Conservation (phyloP, 768 basidiomycete species). For the Russula compacta region DNA sequence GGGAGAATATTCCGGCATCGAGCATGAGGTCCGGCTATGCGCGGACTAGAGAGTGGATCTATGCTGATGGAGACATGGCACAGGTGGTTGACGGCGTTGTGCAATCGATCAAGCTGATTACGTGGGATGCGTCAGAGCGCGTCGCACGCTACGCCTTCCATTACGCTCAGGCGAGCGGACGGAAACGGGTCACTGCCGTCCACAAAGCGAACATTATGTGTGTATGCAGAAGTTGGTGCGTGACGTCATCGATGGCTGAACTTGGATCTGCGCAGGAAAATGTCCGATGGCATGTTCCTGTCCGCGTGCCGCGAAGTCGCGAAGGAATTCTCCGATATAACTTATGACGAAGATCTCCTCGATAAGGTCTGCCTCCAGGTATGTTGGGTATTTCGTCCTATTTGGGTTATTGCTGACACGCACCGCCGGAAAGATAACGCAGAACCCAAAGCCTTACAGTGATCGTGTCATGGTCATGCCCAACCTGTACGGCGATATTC, state of each 20-base stretch:
- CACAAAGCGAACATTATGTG: slow-evolving; percentile 99
- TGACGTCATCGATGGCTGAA: slow-evolving; percentile 6
- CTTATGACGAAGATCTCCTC: slow-evolving; percentile 93
- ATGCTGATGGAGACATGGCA: slow-evolving; percentile 9
- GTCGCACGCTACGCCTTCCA: slow-evolving; percentile 98
- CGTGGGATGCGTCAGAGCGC: slow-evolving; percentile 96
- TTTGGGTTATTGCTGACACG: not conserved
- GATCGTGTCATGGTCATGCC: slow-evolving; percentile 99
- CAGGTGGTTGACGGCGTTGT: slow-evolving; percentile 96
- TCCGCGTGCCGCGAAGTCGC: slow-evolving; percentile 94
- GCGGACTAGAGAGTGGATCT: not conserved
- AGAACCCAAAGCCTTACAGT: slow-evolving; percentile 87
- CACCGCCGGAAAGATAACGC: slow-evolving; percentile 52
- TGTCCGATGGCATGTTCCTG: slow-evolving; percentile 99
- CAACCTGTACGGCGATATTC: slow-evolving; percentile 91
- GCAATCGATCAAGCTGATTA: slow-evolving; percentile 99
- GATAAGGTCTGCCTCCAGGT: slow-evolving; percentile 95
- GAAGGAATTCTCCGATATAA: slow-evolving; percentile 87
- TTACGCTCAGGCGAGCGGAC: slow-evolving; percentile 82
- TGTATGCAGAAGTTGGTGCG: slow-evolving; percentile 12
- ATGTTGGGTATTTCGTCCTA: slow-evolving; percentile 16
- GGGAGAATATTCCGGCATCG: slow-evolving; percentile 99
- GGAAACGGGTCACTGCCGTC: slow-evolving; percentile 93
- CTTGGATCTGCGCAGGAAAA: slow-evolving; percentile 62
- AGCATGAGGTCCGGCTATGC: slow-evolving; percentile 71